Evolutionary conservation across 2,329 filamentous ascomycete genomes (phyloP).

Genomic region (Paradendryphiella salina): DNA sequence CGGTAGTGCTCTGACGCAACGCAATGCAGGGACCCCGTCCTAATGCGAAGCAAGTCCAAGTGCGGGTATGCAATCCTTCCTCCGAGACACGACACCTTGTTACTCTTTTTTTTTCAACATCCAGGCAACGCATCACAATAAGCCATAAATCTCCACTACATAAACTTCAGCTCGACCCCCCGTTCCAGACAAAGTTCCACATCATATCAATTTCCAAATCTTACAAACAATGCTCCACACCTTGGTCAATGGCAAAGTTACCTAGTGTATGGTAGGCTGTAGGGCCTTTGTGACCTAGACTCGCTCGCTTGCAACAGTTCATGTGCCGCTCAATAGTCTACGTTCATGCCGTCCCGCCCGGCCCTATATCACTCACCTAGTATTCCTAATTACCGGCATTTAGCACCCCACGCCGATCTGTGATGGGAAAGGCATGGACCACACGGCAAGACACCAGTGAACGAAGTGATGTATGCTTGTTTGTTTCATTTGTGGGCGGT

Average conservation of each 20-base stretch:
- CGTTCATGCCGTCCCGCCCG: constrained; percentile 4
- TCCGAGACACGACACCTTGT: background rate
- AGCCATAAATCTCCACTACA: background rate
- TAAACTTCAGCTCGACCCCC: background rate
- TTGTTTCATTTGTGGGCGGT: background rate
- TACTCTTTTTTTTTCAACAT: background rate
- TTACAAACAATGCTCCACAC: background rate
- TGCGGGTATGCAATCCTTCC: background rate
- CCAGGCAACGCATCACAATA: background rate
- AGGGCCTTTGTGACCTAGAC: background rate
- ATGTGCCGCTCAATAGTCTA: constrained; percentile 1
- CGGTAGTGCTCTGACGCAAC: background rate
- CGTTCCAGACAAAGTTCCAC: background rate
- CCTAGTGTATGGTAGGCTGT: too few relatives aligned
- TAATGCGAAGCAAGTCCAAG: background rate
- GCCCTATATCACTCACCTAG: background rate
- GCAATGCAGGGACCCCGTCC: background rate
- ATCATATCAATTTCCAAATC: constrained; percentile 1
- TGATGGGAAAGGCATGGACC: background rate
- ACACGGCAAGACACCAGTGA: background rate
- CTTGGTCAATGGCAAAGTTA: too few relatives aligned
- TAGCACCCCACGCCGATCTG: constrained; percentile 1
- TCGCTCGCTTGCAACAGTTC: constrained; percentile 1
- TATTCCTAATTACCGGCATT: background rate
- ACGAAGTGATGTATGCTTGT: background rate